Base-by-base conservation (phyloP, 1,284 basidiomycete species). In the Marasmius oreades region DNA sequence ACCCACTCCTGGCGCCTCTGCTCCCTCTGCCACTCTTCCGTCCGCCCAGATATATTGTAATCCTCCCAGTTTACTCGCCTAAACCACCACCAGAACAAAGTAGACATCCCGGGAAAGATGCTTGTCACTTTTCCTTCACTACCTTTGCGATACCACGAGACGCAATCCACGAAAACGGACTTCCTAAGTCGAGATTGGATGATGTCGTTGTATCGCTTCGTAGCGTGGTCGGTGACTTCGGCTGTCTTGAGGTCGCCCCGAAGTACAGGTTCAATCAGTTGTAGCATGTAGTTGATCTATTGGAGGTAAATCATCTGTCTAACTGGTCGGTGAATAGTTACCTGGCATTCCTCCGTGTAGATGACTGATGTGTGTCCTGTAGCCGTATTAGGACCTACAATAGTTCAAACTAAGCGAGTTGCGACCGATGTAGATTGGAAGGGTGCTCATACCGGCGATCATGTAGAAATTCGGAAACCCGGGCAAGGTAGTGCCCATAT, bases 351-450 rank as follows among this genome's bases (percentile, higher is more conserved):
- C 51, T 74, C 73, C 1, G 71, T 69, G 53, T 73, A 77, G 26
- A 80, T 65, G 12, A 77, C 74, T 3, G 79, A 80, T 0, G 74
- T 75, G 57, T 78, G 74, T 0, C 79, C 78, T 0, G 79, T 76
- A 2, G 64, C 62, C 0, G 73, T 76, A 59, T 80, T 80, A 0
- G 79, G 78, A 11, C 79, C 79, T 80, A 5, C 10, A n/a, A 45
- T 8, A 6, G 10, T n/a, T 20, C 3, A 45, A 31, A 10, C 5
- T 45, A n/a, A 45, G 44, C 11, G 5, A 45, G 20, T 5, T 22
- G 12, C 44, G 10, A 5, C 2, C 11, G 20, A 12, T 11, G 12
- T n/a, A n/a, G 44, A n/a, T 5, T 20, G 5, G 5, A 5, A 11
- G 11, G 12, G 10, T n/a, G n/a, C 53, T 65, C 64, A 23, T 55